Base-by-base conservation (phyloP, 2,329 filamentous ascomycete genomes). In the Clonostachys sp. region DNA sequence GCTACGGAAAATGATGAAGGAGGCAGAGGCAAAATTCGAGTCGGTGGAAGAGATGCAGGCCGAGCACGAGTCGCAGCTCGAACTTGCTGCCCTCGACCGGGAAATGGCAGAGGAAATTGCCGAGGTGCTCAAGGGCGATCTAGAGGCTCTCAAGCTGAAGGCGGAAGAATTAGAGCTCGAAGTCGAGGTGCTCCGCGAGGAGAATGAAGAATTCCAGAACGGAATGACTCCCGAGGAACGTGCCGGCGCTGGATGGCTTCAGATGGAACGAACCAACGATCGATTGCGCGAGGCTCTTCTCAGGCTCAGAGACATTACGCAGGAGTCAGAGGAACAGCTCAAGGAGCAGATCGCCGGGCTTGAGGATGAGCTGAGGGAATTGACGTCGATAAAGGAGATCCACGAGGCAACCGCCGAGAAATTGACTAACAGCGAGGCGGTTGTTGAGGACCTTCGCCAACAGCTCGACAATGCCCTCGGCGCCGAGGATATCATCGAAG, bases 51-150 rank as follows among this genome's bases (percentile, higher is more conserved):
- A 78, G 33, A 74, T 87, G 46, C 86, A 94, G 61, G 87, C 88
- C 8, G 91, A 96, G 55, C 85, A 95, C 63, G 94, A 97, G 33
- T 80, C 85, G 5, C 81, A 87, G 7, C 71, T 96, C 59, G 94
- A 99, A 67, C 81, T 94, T 66, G 90, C 91, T 7, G 86, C 89
- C 0, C 73, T 99, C 24, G 94, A 99, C 62, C 83, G 89, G 41
- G 92, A 99, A 65, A 95, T 97, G 88, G 94, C 94, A 0, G 91
- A 99, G 65, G 92, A 96, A 66, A 90, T 84, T 41, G 86, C 89
- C 1, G 94, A 97, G 55, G 83, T 86, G 16, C 74, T 87, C 45
- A 94, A 91, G 62, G 78, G 81, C 2, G 91, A 99, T 60, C 72
- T 95, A 20, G 88, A 95, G 36, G 78, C 82, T 3, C 65, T 95